Percentiles rank a stretch among this genome's conserved stretches.
Conservation (phyloP, 257 asterid genomes). For the Echites panduratus region DNA sequence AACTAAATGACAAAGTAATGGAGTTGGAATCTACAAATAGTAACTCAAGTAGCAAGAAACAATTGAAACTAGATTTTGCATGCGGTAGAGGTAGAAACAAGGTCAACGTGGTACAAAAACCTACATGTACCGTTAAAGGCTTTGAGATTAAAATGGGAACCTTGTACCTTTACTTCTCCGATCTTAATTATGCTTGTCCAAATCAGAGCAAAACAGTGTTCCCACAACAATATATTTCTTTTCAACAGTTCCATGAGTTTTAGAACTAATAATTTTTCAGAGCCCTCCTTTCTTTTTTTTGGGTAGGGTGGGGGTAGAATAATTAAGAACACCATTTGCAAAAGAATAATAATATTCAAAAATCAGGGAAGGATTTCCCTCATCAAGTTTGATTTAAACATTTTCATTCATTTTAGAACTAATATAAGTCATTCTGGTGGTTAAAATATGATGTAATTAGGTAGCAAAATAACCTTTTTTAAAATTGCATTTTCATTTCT, state of each 20-base stretch:
- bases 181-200: neutral
- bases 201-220: too few species aligned
- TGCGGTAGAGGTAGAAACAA: neutral
- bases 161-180: neutral
- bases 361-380: neutral
- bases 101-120: neutral
- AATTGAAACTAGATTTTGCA: neutral
- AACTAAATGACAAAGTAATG: slow-evolving; percentile 10
- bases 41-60: neutral
- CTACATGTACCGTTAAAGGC: neutral
- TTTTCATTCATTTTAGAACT: neutral
- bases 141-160: neutral
- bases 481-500: neutral
- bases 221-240: too few species aligned
- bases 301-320: too few species aligned
- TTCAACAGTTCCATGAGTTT: neutral
- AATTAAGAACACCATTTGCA: too few species aligned
- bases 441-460: neutral
- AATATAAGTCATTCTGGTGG: neutral
- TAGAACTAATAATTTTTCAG: neutral
- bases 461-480: neutral
- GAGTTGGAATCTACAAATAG: slow-evolving; percentile 16
- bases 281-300: too few species aligned
- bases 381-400: neutral
- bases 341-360: neutral